Percentiles rank a stretch among this genome's conserved stretches.
Conservation (phyloP, 305 asterid genomes). For the Fraxinus ornus region DNA sequence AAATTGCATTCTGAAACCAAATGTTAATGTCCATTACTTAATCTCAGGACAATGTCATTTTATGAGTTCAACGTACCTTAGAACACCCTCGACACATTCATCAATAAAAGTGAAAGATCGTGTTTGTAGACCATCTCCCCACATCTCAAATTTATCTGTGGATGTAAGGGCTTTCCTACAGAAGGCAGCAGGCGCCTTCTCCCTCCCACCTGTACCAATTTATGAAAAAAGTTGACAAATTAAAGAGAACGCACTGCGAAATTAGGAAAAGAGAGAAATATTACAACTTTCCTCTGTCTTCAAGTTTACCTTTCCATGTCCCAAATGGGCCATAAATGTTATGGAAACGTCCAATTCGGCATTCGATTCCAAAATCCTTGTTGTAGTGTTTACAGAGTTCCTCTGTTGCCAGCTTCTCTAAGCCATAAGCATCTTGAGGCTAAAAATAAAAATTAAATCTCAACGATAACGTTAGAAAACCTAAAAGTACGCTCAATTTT, state of each 20-base stretch:
- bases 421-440: constrained; percentile 96
- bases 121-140: constrained; percentile 92
- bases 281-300: background rate
- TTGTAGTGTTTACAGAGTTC: constrained; percentile 83
- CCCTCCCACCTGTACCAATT: constrained; percentile 70
- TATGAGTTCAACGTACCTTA: background rate
- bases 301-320: constrained; percentile 79
- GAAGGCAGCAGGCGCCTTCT: constrained; percentile 92
- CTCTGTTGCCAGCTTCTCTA: constrained; percentile 83
- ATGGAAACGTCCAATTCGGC: constrained; percentile 84
- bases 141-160: constrained; percentile 80
- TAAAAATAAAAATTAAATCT: constrained; percentile 22
- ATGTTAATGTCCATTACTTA: background rate
- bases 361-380: constrained; percentile 86
- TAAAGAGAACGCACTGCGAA: background rate
- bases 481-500: constrained; percentile 1
- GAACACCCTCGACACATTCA: constrained; percentile 20
- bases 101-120: constrained; percentile 90
- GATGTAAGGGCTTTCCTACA: constrained; percentile 79
- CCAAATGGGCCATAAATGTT: constrained; percentile 89
- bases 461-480: background rate
- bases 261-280: background rate
- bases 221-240: background rate
- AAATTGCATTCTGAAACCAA: background rate
- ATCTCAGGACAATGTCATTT: background rate